These are phyloP conservation scores for Daldinia loculata DNA, from an alignment of 495 filamentous ascomycete species.

Conservation along the genomic window DNA sequence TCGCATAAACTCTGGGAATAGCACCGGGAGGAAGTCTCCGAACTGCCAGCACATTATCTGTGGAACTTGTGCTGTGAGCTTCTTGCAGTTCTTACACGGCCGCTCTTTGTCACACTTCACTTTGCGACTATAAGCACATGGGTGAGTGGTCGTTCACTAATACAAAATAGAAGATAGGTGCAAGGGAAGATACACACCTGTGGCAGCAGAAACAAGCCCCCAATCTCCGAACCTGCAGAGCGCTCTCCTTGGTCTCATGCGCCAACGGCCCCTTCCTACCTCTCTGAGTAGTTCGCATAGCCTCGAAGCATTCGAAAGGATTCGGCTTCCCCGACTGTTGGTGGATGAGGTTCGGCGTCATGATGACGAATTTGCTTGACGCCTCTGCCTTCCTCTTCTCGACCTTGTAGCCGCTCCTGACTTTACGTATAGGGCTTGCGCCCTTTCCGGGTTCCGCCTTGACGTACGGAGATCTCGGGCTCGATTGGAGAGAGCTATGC, in stretches of 20 bases:
- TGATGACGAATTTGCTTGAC: constrained; percentile 56
- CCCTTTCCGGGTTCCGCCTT: constrained; percentile 43
- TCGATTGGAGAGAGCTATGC: constrained; percentile 42
- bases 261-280: constrained; percentile 59
- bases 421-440: constrained; percentile 49
- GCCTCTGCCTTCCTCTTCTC: constrained; percentile 49
- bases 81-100: constrained; percentile 59
- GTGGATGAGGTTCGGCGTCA: constrained; percentile 56
- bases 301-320: constrained; percentile 59
- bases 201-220: constrained; percentile 63
- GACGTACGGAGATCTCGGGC: constrained; percentile 46
- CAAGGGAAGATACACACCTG: constrained; percentile 37
- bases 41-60: constrained; percentile 59
- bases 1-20: constrained; percentile 60
- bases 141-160: constrained; percentile 21
- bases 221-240: constrained; percentile 56
- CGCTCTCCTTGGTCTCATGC: constrained; percentile 56
- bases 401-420: constrained; percentile 45
- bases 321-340: constrained; percentile 54
- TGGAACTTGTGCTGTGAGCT: constrained; percentile 53
- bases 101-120: constrained; percentile 57
- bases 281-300: constrained; percentile 53
- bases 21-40: constrained; percentile 53
- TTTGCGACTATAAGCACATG: constrained; percentile 44
- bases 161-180: constrained; percentile 13